Base-by-base conservation (phyloP, 345 rosid genomes). In the Jatropha curcas region DNA sequence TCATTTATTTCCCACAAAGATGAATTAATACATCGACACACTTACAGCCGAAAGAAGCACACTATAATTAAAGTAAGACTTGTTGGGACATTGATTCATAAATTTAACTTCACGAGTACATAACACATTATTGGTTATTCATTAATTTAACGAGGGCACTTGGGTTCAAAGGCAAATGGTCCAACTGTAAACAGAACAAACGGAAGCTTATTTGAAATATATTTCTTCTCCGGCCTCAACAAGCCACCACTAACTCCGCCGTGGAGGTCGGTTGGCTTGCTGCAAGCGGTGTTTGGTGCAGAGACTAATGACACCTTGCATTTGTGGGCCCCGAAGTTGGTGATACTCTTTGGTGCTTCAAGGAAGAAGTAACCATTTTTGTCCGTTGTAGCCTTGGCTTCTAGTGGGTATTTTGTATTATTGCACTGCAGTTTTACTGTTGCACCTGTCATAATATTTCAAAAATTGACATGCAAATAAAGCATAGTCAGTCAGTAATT, bases 131-230 rank as follows among this genome's bases (percentile, higher is more conserved):
- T 35, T 4, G 10, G 11, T 13, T 8, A 41, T 10, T 41, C 8
- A 41, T 41, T 41, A 41, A 41, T 41, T 81, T 75, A 90, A 75
- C 60, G 82, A 2, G 71, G 81, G 74, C 99, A 95, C 41, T 76
- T 75, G 67, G 98, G 92, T 64, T 88, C 90, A 46, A 88, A 95
- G 14, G 96, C 98, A 37, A 92, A 84, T 7, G 98, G 98, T 2
- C 98, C 98, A 37, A 86, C 96, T 16, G 76, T 70, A 84, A 66
- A 92, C 68, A 95, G 82, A 33, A 76, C 81, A 48, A 70, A 89
- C 0, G 82, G 79, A 8, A 60, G 72, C 37, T 87, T 87, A 35
- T 79, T 65, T 4, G 74, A 37, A 2, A 74, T 59, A 53, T 73
- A 71, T 22, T 67, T 71, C 80, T 77, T 89, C 79, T 65, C 88